A percentile compares a stretch with the other conserved stretches of the same genome.
Evolutionary conservation across 108 stramenopile genomes (phyloP).

Genomic region (Stephanodiscus triporus): DNA sequence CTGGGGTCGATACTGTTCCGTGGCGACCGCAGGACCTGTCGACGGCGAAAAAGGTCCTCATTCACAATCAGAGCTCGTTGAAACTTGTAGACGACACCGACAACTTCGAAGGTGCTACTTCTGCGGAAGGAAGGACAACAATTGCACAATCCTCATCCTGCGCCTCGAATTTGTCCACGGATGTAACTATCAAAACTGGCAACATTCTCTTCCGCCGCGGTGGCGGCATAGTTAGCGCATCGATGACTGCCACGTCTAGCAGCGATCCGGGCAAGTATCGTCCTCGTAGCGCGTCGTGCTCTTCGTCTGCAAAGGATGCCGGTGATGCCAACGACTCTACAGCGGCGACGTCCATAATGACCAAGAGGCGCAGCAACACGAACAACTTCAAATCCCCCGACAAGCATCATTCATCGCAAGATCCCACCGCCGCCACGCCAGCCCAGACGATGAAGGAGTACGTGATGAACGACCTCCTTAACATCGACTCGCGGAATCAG

Average conservation of each 20-base stretch:
- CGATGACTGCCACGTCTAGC: neutral
- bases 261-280: conserved; percentile 4
- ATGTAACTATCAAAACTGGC: conserved; percentile 20
- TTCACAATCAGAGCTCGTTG: neutral
- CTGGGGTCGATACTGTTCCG: neutral
- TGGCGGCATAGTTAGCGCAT: neutral
- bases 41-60: conserved; percentile 3
- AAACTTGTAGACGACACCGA: neutral
- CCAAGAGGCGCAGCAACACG: neutral
- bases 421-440: conserved; percentile 9
- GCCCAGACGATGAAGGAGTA: conserved; percentile 44
- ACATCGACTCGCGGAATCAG: conserved; percentile 50
- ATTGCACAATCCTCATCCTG: conserved; percentile 14
- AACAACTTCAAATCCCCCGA: conserved; percentile 10
- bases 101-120: neutral
- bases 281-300: conserved; percentile 12
- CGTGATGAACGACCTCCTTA: conserved; percentile 50
- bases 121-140: neutral
- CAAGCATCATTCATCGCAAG: conserved; percentile 17
- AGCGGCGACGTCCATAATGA: neutral
- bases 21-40: conserved; percentile 12
- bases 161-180: conserved; percentile 21
- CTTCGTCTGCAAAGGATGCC: neutral
- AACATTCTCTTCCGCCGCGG: neutral
- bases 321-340: neutral